Evolutionary conservation across 2,329 filamentous ascomycete species (phyloP).

Genomic region (Fusarium foetens): DNA sequence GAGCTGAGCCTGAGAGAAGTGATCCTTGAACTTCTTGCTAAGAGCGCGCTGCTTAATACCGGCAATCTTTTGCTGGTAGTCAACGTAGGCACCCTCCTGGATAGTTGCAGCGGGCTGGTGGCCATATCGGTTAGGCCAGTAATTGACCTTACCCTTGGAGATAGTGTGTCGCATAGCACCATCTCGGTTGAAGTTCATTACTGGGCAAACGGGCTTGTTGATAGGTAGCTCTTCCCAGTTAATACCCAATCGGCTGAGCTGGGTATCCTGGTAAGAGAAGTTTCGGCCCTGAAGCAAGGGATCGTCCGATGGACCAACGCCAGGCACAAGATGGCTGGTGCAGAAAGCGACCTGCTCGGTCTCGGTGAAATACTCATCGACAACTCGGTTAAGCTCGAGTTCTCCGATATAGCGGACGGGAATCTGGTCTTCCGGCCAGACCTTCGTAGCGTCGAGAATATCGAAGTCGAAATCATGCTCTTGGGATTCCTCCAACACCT

Average conservation of each 20-base stretch:
- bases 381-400: slow-evolving; percentile 80
- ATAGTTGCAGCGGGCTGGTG: slow-evolving; percentile 71
- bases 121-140: slow-evolving; percentile 69
- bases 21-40: slow-evolving; percentile 80
- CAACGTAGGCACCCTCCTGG: slow-evolving; percentile 74
- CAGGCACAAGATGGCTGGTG: slow-evolving; percentile 81
- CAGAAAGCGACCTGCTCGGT: slow-evolving; percentile 87
- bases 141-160: slow-evolving; percentile 73
- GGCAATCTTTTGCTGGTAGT: slow-evolving; percentile 69
- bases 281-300: slow-evolving; percentile 80
- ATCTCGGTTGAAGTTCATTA: slow-evolving; percentile 81
- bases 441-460: slow-evolving; percentile 84
- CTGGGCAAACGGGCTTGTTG: slow-evolving; percentile 78
- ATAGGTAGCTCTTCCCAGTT: slow-evolving; percentile 84
- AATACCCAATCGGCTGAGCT: slow-evolving; percentile 74
- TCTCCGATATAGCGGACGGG: slow-evolving; percentile 83
- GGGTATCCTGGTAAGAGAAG: slow-evolving; percentile 73
- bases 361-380: slow-evolving; percentile 84
- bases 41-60: slow-evolving; percentile 77
- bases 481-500: slow-evolving; percentile 75
- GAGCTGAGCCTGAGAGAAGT: slow-evolving; percentile 80
- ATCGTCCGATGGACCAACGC: slow-evolving; percentile 81
- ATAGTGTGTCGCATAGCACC: slow-evolving; percentile 79
- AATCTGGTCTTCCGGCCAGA: slow-evolving; percentile 83
- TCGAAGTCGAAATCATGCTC: slow-evolving; percentile 87